These are phyloP conservation scores for Madurella mycetomatis DNA, from an alignment of 2,329 filamentous ascomycete species.

Conservation along the genomic window DNA sequence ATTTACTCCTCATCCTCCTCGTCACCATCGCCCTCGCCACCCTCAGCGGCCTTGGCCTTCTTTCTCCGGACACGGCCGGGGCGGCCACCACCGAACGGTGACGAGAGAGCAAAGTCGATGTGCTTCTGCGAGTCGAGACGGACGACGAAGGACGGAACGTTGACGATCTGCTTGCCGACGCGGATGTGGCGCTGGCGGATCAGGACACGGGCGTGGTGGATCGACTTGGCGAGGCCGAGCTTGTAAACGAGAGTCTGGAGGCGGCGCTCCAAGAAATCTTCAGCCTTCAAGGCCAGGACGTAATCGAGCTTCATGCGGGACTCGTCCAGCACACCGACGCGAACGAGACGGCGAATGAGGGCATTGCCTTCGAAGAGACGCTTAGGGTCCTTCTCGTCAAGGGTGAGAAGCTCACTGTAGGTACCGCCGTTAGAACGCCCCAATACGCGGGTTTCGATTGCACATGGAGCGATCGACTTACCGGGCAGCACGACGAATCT, in stretches of 20 bases:
- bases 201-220: constrained; percentile 99
- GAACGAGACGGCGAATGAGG: constrained; percentile 99
- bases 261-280: constrained; percentile 99
- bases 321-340: constrained; percentile 99
- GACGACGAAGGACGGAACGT: constrained; percentile 98
- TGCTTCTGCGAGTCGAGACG: constrained; percentile 99
- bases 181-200: constrained; percentile 99
- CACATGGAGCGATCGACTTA: constrained; percentile 45
- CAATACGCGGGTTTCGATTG: background rate
- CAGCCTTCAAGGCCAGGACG: constrained; percentile 97
- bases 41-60: constrained; percentile 97
- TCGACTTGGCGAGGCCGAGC: constrained; percentile 99
- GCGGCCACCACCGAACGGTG: constrained; percentile 94
- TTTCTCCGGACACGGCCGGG: constrained; percentile 98
- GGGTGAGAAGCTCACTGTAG: constrained; percentile 92
- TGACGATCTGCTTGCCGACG: constrained; percentile 99
- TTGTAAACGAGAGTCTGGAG: constrained; percentile 99
- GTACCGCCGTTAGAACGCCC: constrained; percentile 12
- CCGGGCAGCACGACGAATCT: constrained; percentile 99
- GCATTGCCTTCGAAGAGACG: constrained; percentile 99
- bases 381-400: constrained; percentile 99
- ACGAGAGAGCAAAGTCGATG: constrained; percentile 98
- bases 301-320: constrained; percentile 99
- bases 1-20: constrained; percentile 78
- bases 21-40: constrained; percentile 72